Evolutionary conservation across 306 rosid species (phyloP), one percentile per base, ranked within the genome.

Genomic region (Prinsepia uniflora): DNA sequence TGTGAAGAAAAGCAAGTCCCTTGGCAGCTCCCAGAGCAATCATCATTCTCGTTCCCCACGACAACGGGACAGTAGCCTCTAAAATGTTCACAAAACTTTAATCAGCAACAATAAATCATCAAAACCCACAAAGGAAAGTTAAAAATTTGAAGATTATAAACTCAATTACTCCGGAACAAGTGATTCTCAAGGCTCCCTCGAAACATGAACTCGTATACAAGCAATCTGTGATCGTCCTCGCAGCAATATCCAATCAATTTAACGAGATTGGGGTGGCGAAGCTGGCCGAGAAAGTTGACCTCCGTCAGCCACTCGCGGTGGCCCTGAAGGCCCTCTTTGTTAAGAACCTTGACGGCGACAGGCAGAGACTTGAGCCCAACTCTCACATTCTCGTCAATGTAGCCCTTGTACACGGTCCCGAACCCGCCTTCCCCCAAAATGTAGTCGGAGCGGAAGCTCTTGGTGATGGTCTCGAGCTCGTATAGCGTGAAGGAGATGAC

Each of bases 281-380:
- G 92, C 84, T 91, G 97, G 52, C 99, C 99, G 10, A 95, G 90
- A 80, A 91, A 91, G 86, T 95, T 95, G 79, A 95, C 96, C 82
- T 95, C 99, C 43, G 99, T 89, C 97, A 95, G 97, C 99, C 99
- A 95, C 70, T 95, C 99, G 54, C 99, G 88, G 71, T 95, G 99
- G 65, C 99, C 99, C 83, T 95, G 99, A 10, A 85, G 90, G 43
- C 99, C 99, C 71, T 95, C 99, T 75, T 91, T 95, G 78, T 95
- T 95, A 72, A 95, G 90, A 30, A 95, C 99, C 73, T 95, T 95
- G 70, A 95, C 97, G 1, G 99, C 99, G 0, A 95, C 99, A 0
- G 99, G 97, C 5, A 95, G 89, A 22, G 99, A 91, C 65, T 95
- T 95, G 67, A 95, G 96, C 34, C 99, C 99, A 41, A 95, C 97